phyloP scores from a whole-genome alignment of 2,329 filamentous ascomycete species.

The Diaporthe ampelina region DNA sequence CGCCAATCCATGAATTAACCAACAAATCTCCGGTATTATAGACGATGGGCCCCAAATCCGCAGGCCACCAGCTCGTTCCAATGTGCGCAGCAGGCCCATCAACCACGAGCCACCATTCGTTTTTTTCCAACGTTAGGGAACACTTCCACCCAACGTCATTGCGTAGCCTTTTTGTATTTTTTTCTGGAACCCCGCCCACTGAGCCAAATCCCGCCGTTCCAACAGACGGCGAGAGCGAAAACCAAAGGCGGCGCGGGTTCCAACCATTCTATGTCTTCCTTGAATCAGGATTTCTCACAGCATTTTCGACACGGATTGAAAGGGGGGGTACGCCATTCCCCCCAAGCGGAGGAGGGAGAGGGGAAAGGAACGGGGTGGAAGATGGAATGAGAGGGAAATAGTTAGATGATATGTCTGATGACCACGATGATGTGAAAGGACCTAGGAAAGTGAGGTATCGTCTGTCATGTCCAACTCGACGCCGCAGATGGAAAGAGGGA shows the following conservation, averaged over 20 bases:
- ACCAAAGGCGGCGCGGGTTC: neutral
- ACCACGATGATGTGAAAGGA: conserved; percentile 34
- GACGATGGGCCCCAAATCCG: conserved; percentile 21
- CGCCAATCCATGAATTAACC: conserved; percentile 15
- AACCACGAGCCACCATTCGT: conserved; percentile 34
- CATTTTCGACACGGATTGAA: conserved; percentile 25
- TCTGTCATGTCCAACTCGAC: neutral
- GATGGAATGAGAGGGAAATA: conserved; percentile 8
- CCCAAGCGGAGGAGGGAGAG: neutral
- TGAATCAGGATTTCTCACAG: conserved; percentile 14
- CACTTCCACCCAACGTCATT: conserved; percentile 8
- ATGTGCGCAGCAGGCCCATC: conserved; percentile 13
- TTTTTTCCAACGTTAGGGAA: conserved; percentile 26
- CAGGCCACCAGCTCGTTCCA: conserved; percentile 1
- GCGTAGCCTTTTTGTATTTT: conserved; percentile 37
- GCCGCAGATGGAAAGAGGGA: neutral
- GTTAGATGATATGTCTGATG: conserved; percentile 34
- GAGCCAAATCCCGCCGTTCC: neutral
- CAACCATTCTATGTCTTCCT: conserved; percentile 13
- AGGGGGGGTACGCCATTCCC: neutral
- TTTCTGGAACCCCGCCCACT: neutral
- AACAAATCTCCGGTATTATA: conserved; percentile 13
- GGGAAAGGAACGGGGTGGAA: neutral
- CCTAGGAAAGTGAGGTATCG: neutral
- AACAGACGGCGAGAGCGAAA: neutral